phyloP scores from a whole-genome alignment of 225 moss, liverwort and hornwort genomes.

The Pseudoscleropodium purum region DNA sequence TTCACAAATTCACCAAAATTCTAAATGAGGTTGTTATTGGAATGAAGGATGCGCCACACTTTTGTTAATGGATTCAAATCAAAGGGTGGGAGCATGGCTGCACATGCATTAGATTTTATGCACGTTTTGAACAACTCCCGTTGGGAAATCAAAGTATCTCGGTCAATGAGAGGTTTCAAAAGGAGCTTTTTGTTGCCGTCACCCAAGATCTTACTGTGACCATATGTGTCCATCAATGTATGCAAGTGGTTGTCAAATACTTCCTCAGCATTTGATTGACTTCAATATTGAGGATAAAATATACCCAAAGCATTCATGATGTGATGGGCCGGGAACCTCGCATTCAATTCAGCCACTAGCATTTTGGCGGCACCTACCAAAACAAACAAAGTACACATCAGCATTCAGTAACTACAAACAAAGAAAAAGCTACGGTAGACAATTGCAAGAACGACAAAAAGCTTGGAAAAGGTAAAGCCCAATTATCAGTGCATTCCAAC shows the following conservation, averaged over 20 bases:
- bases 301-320: not conserved
- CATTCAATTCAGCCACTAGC: accelerated
- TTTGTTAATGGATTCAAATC: not conserved
- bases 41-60: not conserved
- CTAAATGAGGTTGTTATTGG: not conserved
- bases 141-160: accelerated
- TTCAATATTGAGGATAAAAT: not conserved
- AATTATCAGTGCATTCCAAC: no score
- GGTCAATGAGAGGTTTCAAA: no score
- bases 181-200: not conserved
- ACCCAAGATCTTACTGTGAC: not conserved
- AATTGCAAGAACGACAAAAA: accelerated
- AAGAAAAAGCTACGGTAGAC: accelerated
- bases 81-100: not conserved
- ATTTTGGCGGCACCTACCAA: accelerated
- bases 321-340: not conserved
- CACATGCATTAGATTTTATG: no score
- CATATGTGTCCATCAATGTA: not conserved
- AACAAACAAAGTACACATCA: accelerated
- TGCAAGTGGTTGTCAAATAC: not conserved
- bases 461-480: accelerated
- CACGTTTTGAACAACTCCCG: no score
- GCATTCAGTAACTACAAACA: accelerated
- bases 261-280: not conserved
- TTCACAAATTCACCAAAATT: not conserved